Conservation (phyloP, 2,329 filamentous ascomycete species). For the Xylaria sp. region DNA sequence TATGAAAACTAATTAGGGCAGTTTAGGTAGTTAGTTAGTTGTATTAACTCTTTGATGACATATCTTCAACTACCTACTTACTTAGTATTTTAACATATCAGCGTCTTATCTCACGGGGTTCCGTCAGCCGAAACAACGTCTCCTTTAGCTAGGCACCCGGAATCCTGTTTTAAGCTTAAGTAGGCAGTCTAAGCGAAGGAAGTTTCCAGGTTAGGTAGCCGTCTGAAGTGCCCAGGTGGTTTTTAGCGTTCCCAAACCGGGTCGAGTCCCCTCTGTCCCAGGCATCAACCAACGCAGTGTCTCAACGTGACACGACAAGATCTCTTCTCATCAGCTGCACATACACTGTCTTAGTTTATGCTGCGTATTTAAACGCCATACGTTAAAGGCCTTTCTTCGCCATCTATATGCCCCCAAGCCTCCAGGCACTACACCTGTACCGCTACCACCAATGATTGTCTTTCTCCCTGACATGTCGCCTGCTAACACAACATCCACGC, state of each 20-base stretch:
- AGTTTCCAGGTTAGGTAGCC: no score
- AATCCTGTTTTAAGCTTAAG: no score
- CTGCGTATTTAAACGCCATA: not conserved
- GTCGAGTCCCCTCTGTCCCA: not conserved
- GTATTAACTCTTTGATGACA: no score
- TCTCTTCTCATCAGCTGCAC: not conserved
- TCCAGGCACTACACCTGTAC: conserved; percentile 42
- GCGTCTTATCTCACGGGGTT: not conserved
- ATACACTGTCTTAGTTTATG: not conserved
- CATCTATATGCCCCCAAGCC: conserved; percentile 38
- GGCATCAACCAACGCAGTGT: not conserved
- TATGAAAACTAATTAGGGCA: no score
- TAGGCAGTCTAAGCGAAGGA: no score
- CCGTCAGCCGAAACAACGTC: not conserved
- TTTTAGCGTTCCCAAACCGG: no score
- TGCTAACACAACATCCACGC: conserved; percentile 6
- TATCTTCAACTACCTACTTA: no score
- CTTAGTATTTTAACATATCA: not conserved
- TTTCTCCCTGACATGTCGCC: conserved; percentile 44
- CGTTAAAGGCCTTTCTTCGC: not conserved
- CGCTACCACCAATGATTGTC: conserved; percentile 41
- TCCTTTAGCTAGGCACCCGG: not conserved
- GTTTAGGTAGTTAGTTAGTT: no score
- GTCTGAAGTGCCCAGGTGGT: no score
- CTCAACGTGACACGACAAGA: not conserved